phyloP scores from a whole-genome alignment of 2,329 filamentous ascomycete genomes.

The Colletotrichum orchidophilum region DNA sequence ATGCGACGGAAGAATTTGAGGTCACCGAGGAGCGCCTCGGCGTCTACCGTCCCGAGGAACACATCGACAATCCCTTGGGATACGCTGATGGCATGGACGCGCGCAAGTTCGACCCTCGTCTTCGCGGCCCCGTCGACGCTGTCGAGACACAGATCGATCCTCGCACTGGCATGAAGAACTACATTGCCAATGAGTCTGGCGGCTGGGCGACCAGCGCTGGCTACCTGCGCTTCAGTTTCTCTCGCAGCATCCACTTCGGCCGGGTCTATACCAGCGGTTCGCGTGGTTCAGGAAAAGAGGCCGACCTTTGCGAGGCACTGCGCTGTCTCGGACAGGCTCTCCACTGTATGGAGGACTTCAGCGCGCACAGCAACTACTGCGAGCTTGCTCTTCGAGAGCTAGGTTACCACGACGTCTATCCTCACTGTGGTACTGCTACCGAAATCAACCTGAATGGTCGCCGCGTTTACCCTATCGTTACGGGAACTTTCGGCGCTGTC shows the following conservation, averaged over 20 bases:
- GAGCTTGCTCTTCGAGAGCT: constrained; percentile 81
- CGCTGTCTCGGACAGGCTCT: constrained; percentile 80
- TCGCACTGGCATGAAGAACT: constrained; percentile 97
- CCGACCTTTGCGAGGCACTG: constrained; percentile 82
- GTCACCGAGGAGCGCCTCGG: constrained; percentile 83
- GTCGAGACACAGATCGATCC: constrained; percentile 78
- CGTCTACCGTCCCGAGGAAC: constrained; percentile 80
- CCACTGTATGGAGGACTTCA: constrained; percentile 82
- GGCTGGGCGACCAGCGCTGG: constrained; percentile 90
- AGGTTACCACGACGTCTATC: constrained; percentile 74
- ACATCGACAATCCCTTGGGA: constrained; percentile 81
- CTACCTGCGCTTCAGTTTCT: constrained; percentile 81
- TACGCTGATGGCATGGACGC: constrained; percentile 91
- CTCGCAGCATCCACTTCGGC: constrained; percentile 80
- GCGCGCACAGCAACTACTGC: constrained; percentile 85
- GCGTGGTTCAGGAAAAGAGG: constrained; percentile 71
- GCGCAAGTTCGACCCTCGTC: constrained; percentile 79
- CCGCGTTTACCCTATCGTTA: constrained; percentile 78
- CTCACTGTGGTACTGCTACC: constrained; percentile 75
- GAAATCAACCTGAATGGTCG: constrained; percentile 74
- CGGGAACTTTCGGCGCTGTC: constrained; percentile 80
- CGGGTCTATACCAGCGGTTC: constrained; percentile 77
- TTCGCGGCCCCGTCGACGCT: constrained; percentile 80
- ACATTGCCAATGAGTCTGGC: constrained; percentile 91
- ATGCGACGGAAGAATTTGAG: constrained; percentile 87